Evolutionary conservation across 2,329 filamentous ascomycete genomes (phyloP), one percentile per base, ranked within the genome.

Genomic region (Periconia sp.): DNA sequence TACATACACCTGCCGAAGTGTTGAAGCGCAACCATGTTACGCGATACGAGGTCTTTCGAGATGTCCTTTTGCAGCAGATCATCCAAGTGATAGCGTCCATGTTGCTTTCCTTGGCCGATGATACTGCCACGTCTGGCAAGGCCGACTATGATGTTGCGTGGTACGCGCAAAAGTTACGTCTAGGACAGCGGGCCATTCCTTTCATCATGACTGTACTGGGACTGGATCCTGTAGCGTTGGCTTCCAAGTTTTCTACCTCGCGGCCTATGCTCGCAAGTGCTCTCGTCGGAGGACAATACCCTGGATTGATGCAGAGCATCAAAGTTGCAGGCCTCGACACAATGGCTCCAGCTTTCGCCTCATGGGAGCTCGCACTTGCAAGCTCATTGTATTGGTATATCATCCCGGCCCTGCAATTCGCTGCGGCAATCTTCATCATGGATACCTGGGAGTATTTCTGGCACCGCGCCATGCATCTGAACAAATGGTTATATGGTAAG

Each of bases 381-480:
- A 89, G 88, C 74, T 79, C 83, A 56, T 84, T 96, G 60, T 97
- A 97, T 78, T 89, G 90, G 81, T 77, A 86, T 57, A 71, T 87
- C 40, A 82, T 97, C 57, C 94, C 94, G 0, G 82, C 79, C 2
- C 51, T 93, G 46, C 93, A 97, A 73, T 90, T 96, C 69, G 77
- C 84, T 53, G 68, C 90, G 47, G 94, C 87, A 20, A 83, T 93
- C 55, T 77, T 85, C 59, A 80, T 95, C 60, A 84, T 97, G 63
- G 94, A 99, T 76, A 94, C 92, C 43, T 99, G 94, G 94, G 93
- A 99, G 73, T 99, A 99, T 78, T 96, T 97, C 77, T 82, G 93
- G 66, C 94, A 99, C 76, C 91, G 94, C 40, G 84, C 89, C 53
- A 99, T 99, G 94, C 94, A 99, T 77, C 82, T 94, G 79, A 97